Conservation (phyloP, 1,139 yeast genomes). For the Candida neerlandica region DNA sequence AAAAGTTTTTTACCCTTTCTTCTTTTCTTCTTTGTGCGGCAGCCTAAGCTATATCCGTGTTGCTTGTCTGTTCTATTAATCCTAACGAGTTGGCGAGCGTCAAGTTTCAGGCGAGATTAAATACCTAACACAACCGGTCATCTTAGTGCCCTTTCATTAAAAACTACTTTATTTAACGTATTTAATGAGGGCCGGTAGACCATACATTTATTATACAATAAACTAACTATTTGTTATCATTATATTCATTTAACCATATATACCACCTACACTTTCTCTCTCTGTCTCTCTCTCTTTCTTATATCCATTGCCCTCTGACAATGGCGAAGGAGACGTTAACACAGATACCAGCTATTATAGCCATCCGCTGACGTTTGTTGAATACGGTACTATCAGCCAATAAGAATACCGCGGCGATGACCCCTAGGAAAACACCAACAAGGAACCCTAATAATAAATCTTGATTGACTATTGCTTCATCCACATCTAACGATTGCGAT, state of each 20-base stretch:
- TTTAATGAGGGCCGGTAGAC: conserved; percentile 55
- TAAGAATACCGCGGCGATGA: conserved; percentile 57
- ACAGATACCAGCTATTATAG: conserved; percentile 62
- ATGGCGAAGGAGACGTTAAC: conserved; percentile 61
- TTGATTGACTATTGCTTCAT: conserved; percentile 47
- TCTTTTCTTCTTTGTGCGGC: conserved; percentile 50
- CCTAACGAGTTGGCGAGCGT: conserved; percentile 59
- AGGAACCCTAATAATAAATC: conserved; percentile 66
- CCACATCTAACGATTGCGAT: conserved; percentile 28
- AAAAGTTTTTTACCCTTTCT: conserved; percentile 9
- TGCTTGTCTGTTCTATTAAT: conserved; percentile 54
- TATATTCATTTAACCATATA: too few relatives aligned
- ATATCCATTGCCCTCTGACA: conserved; percentile 52
- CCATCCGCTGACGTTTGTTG: conserved; percentile 60
- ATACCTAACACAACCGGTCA: conserved; percentile 30
- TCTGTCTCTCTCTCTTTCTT: conserved; percentile 6
- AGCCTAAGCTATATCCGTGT: conserved; percentile 60
- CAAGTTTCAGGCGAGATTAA: conserved; percentile 57
- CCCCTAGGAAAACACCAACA: conserved; percentile 67
- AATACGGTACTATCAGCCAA: conserved; percentile 58
- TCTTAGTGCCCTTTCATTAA: conserved; percentile 52
- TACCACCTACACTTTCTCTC: neutral
- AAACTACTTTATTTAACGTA: conserved; percentile 22
- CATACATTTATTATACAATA: conserved; percentile 32
- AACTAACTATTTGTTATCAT: too few relatives aligned